A percentile compares a stretch with the other conserved stretches of the same genome.
Conservation (phyloP, 2,329 filamentous ascomycete genomes). For the Colletotrichum camelliae region DNA sequence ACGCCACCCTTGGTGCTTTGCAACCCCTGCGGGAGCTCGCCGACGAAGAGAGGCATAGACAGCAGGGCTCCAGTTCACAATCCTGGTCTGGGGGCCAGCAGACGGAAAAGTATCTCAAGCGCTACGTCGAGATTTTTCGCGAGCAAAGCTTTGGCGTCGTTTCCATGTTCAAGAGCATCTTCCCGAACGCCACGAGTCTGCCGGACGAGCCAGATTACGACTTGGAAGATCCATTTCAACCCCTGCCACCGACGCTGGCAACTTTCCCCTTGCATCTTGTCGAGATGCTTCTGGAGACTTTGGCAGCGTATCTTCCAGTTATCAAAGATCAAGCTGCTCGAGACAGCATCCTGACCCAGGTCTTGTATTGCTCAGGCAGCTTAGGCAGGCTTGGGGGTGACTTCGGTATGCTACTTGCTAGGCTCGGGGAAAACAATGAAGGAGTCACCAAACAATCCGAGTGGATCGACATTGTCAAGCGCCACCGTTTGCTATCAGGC, state of each 20-base stretch:
- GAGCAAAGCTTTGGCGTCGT: conserved; percentile 97
- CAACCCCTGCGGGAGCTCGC: conserved; percentile 87
- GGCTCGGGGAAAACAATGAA: conserved; percentile 38
- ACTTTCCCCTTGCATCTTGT: conserved; percentile 88
- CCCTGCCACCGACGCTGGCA: conserved; percentile 76
- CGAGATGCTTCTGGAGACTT: conserved; percentile 78
- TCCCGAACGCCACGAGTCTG: conserved; percentile 58
- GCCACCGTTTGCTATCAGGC: conserved; percentile 84
- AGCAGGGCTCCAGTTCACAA: conserved; percentile 43
- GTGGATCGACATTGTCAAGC: conserved; percentile 89
- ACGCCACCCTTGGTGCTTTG: conserved; percentile 80
- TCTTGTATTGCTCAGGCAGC: conserved; percentile 91
- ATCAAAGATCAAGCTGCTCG: conserved; percentile 80
- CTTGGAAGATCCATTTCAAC: conserved; percentile 50
- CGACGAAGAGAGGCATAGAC: conserved; percentile 75
- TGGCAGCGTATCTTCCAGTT: conserved; percentile 79
- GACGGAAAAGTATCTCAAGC: conserved; percentile 91
- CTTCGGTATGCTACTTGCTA: conserved; percentile 86
- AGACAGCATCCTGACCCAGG: conserved; percentile 90
- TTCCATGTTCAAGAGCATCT: conserved; percentile 92
- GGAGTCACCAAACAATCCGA: conserved; percentile 45
- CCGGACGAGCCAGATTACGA: conserved; percentile 6
- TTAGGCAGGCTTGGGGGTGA: conserved; percentile 89
- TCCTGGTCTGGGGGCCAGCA: conserved; percentile 80
- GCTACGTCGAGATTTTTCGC: conserved; percentile 96